These are phyloP conservation scores for Colletotrichum sp. DNA, from an alignment of 2,329 filamentous ascomycete genomes.

Conservation along the genomic window DNA sequence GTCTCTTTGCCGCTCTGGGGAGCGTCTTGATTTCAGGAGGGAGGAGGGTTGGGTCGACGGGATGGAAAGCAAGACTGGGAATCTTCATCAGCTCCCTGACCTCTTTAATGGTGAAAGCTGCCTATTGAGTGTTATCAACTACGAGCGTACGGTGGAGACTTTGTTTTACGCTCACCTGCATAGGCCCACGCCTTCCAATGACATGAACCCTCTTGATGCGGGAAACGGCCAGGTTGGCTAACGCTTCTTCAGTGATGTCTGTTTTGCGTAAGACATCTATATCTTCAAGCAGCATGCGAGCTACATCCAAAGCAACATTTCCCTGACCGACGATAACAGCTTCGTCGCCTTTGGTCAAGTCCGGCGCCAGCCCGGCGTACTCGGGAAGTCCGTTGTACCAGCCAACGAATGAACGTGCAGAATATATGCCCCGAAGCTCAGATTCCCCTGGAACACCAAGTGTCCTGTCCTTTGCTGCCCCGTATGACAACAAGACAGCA, in stretches of 20 bases:
- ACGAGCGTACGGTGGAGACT: background rate
- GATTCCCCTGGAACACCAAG: conserved; percentile 83
- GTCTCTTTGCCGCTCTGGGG: conserved; percentile 75
- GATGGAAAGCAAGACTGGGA: conserved; percentile 72
- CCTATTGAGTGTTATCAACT: conserved; percentile 51
- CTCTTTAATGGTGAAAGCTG: conserved; percentile 95
- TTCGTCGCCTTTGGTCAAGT: conserved; percentile 77
- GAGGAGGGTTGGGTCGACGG: conserved; percentile 69
- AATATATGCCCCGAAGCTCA: conserved; percentile 75
- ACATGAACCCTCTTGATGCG: conserved; percentile 81
- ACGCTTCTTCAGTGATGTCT: conserved; percentile 86
- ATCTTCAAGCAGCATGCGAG: conserved; percentile 81
- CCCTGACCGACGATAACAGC: conserved; percentile 93
- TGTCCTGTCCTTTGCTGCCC: conserved; percentile 81
- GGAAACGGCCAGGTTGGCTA: conserved; percentile 75
- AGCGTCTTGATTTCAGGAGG: conserved; percentile 72
- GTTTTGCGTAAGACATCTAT: conserved; percentile 78
- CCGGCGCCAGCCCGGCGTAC: conserved; percentile 73
- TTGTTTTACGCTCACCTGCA: conserved; percentile 67
- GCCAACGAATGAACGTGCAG: conserved; percentile 90
- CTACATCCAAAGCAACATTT: conserved; percentile 94
- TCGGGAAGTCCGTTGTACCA: conserved; percentile 98
- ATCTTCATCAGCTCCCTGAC: conserved; percentile 86
- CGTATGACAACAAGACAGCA: conserved; percentile 90
- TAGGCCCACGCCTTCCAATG: conserved; percentile 86